A percentile compares a stretch with the other conserved stretches of the same genome.
Evolutionary conservation across 371 early-diverging fungal genomes (phyloP).

Genomic region (Entomophthora muscae): DNA sequence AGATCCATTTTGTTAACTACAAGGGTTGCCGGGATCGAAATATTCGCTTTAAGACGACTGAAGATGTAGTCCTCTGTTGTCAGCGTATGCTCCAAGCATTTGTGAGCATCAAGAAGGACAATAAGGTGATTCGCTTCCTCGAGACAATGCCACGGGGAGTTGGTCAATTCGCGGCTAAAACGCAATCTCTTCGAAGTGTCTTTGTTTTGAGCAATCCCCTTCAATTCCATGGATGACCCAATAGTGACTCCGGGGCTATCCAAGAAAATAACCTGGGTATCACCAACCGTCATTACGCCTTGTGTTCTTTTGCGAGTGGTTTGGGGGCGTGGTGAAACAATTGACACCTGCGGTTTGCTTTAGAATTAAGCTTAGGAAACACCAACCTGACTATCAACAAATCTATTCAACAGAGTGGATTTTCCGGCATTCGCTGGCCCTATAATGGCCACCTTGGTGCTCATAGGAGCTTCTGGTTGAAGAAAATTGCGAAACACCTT

Average conservation of each 20-base stretch:
- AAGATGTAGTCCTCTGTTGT: neutral
- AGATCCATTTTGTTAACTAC: neutral
- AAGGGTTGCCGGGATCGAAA: neutral
- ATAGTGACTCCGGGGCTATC: conserved; percentile 5
- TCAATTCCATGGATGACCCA: neutral
- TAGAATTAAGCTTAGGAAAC: no score
- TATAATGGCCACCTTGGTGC: neutral
- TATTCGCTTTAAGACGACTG: neutral
- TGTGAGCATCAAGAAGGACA: neutral
- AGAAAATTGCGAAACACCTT: neutral
- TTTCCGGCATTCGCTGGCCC: conserved; percentile 5
- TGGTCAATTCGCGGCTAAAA: neutral
- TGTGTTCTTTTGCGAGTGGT: neutral
- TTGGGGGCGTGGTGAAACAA: neutral
- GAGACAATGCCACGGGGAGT: neutral
- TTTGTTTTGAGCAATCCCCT: neutral
- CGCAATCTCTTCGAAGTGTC: neutral
- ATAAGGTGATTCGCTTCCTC: neutral
- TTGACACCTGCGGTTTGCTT: neutral
- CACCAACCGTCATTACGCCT: neutral
- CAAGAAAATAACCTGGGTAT: neutral
- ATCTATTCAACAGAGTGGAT: neutral
- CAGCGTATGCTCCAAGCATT: neutral
- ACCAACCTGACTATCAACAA: neutral
- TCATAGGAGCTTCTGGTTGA: neutral